Percentiles rank a stretch among this genome's conserved stretches.
These are phyloP conservation scores for Pseudogymnoascus pannorum DNA, from an alignment of 2,329 filamentous ascomycete genomes.

Conservation along the genomic window DNA sequence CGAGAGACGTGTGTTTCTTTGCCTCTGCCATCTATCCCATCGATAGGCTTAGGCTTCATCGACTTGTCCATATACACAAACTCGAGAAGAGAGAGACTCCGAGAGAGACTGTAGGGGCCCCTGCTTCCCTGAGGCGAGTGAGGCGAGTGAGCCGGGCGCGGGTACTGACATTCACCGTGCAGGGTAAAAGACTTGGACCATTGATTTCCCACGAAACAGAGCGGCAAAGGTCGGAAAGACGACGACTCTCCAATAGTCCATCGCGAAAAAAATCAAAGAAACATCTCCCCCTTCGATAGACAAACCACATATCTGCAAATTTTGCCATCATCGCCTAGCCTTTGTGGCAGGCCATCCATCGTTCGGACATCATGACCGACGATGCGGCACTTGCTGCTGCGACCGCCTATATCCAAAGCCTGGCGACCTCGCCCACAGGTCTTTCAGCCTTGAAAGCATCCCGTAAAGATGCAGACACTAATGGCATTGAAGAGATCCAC, in stretches of 20 bases:
- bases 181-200: background rate
- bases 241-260: background rate
- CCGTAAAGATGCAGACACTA: constrained; percentile 16
- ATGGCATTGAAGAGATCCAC: constrained; percentile 38
- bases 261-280: background rate
- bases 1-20: background rate
- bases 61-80: background rate
- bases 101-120: background rate
- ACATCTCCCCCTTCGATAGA: background rate
- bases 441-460: constrained; percentile 13
- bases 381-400: constrained; percentile 48
- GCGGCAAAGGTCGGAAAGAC: background rate
- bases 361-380: constrained; percentile 31
- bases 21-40: background rate
- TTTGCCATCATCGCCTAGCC: background rate
- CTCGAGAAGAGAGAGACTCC: background rate
- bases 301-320: background rate
- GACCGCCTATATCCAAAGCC: constrained; percentile 45
- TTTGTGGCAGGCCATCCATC: constrained; percentile 18
- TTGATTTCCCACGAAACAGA: background rate
- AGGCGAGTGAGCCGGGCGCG: background rate
- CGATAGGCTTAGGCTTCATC: background rate
- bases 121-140: background rate
- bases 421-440: constrained; percentile 39
- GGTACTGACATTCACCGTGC: background rate